Percentiles rank a stretch among this genome's conserved stretches.
Evolutionary conservation across 2,329 filamentous ascomycete species (phyloP).

Genomic region (Curvularia lunata): DNA sequence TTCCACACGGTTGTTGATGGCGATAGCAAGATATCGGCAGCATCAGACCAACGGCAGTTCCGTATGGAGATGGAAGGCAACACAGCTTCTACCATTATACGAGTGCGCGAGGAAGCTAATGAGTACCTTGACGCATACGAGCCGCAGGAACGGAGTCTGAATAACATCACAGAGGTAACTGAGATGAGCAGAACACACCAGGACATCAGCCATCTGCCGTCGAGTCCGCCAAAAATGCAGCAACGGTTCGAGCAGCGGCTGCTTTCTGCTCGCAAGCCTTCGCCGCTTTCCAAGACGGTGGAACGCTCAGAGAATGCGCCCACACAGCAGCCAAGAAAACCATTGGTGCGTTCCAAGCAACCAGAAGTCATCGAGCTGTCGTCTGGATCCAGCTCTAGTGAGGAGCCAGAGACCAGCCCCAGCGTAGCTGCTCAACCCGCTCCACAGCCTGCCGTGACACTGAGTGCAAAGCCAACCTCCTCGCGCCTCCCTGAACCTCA

Average conservation of each 20-base stretch:
- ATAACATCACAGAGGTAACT: constrained; percentile 46
- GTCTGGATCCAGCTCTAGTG: constrained; percentile 7
- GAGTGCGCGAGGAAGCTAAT: constrained; percentile 43
- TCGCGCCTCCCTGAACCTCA: constrained; percentile 7
- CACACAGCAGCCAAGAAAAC: not conserved
- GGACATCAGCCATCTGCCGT: constrained; percentile 24
- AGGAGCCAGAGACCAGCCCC: constrained; percentile 13
- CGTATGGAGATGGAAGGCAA: constrained; percentile 38
- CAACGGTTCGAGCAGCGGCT: constrained; percentile 26
- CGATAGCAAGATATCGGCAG: constrained; percentile 31
- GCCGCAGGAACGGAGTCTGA: constrained; percentile 38
- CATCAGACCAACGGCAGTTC: constrained; percentile 43
- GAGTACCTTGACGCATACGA: constrained; percentile 45
- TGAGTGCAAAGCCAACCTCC: constrained; percentile 1
- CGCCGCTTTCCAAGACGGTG: constrained; percentile 14
- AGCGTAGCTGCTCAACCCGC: constrained; percentile 8
- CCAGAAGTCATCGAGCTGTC: constrained; percentile 6
- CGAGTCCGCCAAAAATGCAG: constrained; percentile 33
- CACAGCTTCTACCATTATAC: constrained; percentile 37
- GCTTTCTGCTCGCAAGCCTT: constrained; percentile 23
- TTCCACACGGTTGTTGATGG: constrained; percentile 41
- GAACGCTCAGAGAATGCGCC: constrained; percentile 5
- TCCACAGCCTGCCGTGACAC: constrained; percentile 7
- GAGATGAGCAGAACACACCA: constrained; percentile 38
- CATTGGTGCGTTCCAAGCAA: not conserved